Base-by-base conservation (phyloP, 2,329 filamentous ascomycete genomes). In the Daldinia sp. region DNA sequence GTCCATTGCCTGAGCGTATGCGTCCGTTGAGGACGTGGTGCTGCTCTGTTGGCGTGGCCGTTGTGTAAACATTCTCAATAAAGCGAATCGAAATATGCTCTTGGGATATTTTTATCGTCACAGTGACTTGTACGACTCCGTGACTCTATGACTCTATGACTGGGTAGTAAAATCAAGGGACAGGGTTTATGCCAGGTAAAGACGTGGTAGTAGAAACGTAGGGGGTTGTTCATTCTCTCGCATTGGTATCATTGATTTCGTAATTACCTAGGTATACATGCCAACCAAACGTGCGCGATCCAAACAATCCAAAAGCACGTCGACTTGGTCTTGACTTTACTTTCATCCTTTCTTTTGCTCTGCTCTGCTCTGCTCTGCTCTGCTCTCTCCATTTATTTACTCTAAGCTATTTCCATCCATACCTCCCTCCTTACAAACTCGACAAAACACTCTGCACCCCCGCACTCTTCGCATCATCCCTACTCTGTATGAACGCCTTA, bases 391-490 rank as follows among this genome's bases (percentile, higher is more conserved):
- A 15, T 37, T 39, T 30, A 8, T 5, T 25, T 19, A 9, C 19
- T 29, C 43, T 48, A 30, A 8, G 15, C 15, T 35, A 50, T 49
- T 19, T 10, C 27, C 11, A 19, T 8, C 32, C 10, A 35, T 37
- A 25, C 4, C 41, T 19, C 37, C n/a, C 39, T 58, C 13, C 13
- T 73, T 66, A 85, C 67, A 94, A 75, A 51, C 86, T 83, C 70
- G 88, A 89, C 73, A 97, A 80, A 51, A 95, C 91, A 74, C 90
- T 88, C 80, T 96, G 93, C 71, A 97, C 91, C 0, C 91, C 93
- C 19, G 90, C 85, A 67, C 86, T 93, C 63, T 87, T 87, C 25
- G 89, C 90, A 78, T 98, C 94, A 75, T 97, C 94, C 64, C 94
- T 85, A 78, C 87, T 89, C 75, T 92, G 83, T 62, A 98, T 89